Conservation (phyloP, 2,329 filamentous ascomycete genomes). For the Trichoderma cornu-damae region DNA sequence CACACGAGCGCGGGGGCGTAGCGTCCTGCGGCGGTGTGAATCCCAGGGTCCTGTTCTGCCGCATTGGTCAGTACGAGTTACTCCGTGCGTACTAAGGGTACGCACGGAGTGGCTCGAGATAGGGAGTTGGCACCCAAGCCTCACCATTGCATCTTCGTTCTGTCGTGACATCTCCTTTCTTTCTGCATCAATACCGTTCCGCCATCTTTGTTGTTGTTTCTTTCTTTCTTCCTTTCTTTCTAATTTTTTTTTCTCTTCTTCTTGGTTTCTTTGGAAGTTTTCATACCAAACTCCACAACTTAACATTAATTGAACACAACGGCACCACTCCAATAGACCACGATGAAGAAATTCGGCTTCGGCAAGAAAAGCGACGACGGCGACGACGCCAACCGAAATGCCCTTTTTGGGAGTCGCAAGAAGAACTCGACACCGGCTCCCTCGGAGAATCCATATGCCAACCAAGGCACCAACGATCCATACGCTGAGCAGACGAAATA, state of each 20-base stretch:
- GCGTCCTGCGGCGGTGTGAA: constrained; percentile 4
- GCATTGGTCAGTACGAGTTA: background rate
- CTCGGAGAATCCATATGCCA: constrained; percentile 55
- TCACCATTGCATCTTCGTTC: constrained; percentile 8
- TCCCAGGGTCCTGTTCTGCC: background rate
- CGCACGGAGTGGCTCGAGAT: constrained; percentile 10
- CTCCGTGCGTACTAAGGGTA: background rate
- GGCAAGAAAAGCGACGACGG: constrained; percentile 50
- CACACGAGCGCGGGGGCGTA: background rate
- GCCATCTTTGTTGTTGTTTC: background rate
- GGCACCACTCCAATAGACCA: constrained; percentile 19
- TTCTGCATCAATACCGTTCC: background rate
- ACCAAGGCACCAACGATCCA: constrained; percentile 46
- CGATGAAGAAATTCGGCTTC: constrained; percentile 58
- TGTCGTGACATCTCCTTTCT: constrained; percentile 14
- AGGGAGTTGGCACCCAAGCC: constrained; percentile 14
- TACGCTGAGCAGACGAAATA: constrained; percentile 48
- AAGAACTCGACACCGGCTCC: constrained; percentile 38
- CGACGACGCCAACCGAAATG: constrained; percentile 43
- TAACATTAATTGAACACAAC: background rate
- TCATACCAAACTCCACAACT: background rate
- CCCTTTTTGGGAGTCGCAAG: constrained; percentile 53
- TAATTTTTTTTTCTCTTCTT: too few species aligned
- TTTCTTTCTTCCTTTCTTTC: too few species aligned
- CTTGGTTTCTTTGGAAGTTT: background rate